These are phyloP conservation scores for Malassezia slooffiae DNA, from an alignment of 1,284 basidiomycete genomes.

Conservation along the genomic window DNA sequence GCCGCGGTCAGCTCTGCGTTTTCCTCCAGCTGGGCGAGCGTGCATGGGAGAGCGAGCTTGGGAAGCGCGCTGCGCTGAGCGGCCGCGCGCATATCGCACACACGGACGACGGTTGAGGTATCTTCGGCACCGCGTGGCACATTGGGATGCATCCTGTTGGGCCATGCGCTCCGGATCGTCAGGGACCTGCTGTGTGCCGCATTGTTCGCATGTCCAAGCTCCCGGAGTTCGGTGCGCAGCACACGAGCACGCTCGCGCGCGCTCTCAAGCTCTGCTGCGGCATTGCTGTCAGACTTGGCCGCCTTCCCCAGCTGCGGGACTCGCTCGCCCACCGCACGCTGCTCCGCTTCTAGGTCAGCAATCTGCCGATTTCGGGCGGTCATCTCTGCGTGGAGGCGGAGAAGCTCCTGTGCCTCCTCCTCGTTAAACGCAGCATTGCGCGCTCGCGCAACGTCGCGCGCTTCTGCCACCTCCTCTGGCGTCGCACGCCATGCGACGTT, in stretches of 20 bases:
- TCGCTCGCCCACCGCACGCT: constrained; percentile 1
- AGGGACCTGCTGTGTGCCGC: constrained; percentile 3
- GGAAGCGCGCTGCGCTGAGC: background rate
- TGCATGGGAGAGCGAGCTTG: constrained; percentile 1
- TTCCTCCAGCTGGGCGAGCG: constrained; percentile 1
- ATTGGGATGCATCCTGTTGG: constrained; percentile 12
- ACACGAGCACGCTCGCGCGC: constrained; percentile 4
- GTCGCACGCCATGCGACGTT: constrained; percentile 6
- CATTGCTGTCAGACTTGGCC: background rate
- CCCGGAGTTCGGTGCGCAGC: constrained; percentile 8
- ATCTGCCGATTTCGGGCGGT: background rate
- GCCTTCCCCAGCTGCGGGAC: constrained; percentile 3
- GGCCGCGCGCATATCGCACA: constrained; percentile 7
- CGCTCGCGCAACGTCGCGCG: constrained; percentile 1
- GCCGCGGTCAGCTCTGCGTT: background rate
- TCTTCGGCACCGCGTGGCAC: constrained; percentile 6
- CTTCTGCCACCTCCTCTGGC: constrained; percentile 4
- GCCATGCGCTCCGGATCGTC: constrained; percentile 12
- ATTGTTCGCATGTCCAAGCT: background rate
- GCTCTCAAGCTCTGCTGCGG: background rate
- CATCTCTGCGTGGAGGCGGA: background rate
- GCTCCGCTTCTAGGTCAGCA: constrained; percentile 3
- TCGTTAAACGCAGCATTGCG: constrained; percentile 8
- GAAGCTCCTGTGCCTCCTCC: constrained; percentile 2
- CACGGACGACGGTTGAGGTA: constrained; percentile 1